Conservation (phyloP, 2,329 filamentous ascomycete genomes). For the Claviceps spartinae region DNA sequence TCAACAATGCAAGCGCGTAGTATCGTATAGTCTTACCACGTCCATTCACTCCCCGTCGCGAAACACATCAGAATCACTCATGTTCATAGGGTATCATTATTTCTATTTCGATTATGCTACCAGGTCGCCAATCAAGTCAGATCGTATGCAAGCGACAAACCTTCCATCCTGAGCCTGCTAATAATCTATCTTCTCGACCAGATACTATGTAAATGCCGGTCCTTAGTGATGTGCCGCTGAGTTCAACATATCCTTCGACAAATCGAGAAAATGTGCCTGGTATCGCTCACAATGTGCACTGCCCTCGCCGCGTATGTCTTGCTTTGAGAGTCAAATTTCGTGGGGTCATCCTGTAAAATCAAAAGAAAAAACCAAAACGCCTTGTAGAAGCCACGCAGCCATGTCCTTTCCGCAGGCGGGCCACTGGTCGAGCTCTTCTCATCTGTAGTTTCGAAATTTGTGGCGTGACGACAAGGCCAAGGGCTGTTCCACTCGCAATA, state of each 20-base stretch:
- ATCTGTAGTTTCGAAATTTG: neutral
- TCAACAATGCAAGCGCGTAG: neutral
- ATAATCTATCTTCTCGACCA: neutral
- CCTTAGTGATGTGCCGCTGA: neutral
- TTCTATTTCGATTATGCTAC: neutral
- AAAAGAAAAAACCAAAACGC: neutral
- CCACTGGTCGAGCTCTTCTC: neutral
- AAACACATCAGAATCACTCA: neutral
- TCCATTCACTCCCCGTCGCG: neutral
- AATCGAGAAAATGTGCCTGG: neutral
- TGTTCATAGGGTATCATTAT: constrained; percentile 5
- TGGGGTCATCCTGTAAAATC: neutral
- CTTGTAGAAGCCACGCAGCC: neutral
- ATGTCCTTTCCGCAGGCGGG: neutral
- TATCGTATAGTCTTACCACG: neutral
- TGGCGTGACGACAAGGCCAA: neutral
- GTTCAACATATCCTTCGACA: neutral
- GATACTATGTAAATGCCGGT: neutral
- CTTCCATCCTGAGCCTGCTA: neutral
- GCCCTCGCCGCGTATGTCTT: neutral
- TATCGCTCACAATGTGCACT: neutral
- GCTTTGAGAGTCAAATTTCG: neutral
- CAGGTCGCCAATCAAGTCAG: neutral
- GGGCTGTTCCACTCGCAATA: neutral
- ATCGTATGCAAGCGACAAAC: neutral